A percentile compares a stretch with the other conserved stretches of the same genome.
Evolutionary conservation across 139 green algal genomes (phyloP).

Genomic region (Tetraselmis striata): DNA sequence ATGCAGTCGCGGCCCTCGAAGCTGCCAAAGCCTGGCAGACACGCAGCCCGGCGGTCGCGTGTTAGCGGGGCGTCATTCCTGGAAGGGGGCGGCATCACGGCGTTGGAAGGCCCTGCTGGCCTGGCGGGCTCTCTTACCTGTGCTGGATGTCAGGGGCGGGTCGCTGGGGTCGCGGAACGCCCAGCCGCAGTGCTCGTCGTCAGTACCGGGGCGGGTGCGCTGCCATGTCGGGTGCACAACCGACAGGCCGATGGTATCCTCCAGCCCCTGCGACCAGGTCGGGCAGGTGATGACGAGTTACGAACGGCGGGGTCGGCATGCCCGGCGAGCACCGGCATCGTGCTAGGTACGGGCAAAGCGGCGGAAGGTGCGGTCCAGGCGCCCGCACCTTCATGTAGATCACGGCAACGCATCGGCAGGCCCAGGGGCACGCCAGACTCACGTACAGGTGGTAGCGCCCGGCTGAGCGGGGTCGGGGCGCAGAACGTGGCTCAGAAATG

Average conservation of each 20-base stretch:
- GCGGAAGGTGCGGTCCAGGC: not conserved
- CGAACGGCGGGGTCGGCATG: too few species aligned
- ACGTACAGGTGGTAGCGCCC: slow-evolving; percentile 94
- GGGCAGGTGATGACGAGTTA: not conserved
- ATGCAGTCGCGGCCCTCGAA: slow-evolving; percentile 60
- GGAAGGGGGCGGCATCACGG: too few species aligned
- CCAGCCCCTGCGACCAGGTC: slow-evolving; percentile 51
- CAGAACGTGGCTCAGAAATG: not conserved
- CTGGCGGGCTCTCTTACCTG: too few species aligned
- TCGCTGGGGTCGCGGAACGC: slow-evolving; percentile 53
- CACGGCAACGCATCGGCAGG: slow-evolving; percentile 56
- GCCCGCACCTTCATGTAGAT: slow-evolving; percentile 67
- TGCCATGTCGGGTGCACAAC: slow-evolving; percentile 85
- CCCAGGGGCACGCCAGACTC: slow-evolving; percentile 91
- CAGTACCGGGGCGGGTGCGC: slow-evolving; percentile 50
- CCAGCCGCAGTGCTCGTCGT: slow-evolving; percentile 62
- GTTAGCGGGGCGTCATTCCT: too few species aligned
- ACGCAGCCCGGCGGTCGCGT: not conserved
- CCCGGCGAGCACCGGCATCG: not conserved
- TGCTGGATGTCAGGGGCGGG: slow-evolving; percentile 34
- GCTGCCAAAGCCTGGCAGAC: slow-evolving; percentile 37
- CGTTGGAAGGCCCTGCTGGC: too few species aligned
- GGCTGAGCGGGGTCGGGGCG: slow-evolving; percentile 26
- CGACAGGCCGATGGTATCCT: slow-evolving; percentile 72
- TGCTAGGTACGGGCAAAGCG: not conserved